Base-by-base conservation (phyloP, 768 basidiomycete species). In the Pisolithus marmoratus region DNA sequence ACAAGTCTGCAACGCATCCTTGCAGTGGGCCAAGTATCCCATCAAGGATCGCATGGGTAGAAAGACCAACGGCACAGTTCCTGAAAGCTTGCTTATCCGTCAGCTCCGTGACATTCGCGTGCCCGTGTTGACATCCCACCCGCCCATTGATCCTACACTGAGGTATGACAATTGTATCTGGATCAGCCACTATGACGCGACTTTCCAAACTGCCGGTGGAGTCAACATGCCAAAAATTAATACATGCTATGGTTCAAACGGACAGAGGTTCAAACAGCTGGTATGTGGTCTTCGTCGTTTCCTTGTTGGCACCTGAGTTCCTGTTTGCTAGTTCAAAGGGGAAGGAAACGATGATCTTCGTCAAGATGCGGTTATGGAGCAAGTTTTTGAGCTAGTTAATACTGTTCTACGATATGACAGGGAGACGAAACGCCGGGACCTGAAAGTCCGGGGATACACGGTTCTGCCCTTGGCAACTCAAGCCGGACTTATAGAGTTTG, bases 301-400 rank as follows among this genome's bases (percentile, higher is more conserved):
- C 7, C 38, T 24, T 34, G n/a, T 7, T 43, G 22, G 22, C 27
- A 38, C 31, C 59, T 20, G 57, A 22, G 31, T 31, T 17, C 11
- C 31, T 29, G 12, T 19, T 26, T 2, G n/a, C 44, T 59, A 95
- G 92, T 94, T 93, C 71, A 97, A 99, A 66, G 92, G 92, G 4
- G 83, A 88, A 70, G 87, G 87, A 8, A 76, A 82, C 9, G 96
- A 99, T 59, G 96, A 99, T 61, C 66, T 96, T 43, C 84, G 96
- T 38, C 96, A 99, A 68, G 96, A 99, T 63, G 94, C 94, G 1
- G 93, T 98, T 48, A 97, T 99, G 94, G 92, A 97, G 62, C 96
- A 99, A 68, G 92, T 96, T 2, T 99, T 99, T 61, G 82, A 82
- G 19, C 76, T 98, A 19, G 87, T 94, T 51, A 97, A 98, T 56